Evolutionary conservation across 176 grass and related monocot species (phyloP).

Genomic region (Otatea glauca): DNA sequence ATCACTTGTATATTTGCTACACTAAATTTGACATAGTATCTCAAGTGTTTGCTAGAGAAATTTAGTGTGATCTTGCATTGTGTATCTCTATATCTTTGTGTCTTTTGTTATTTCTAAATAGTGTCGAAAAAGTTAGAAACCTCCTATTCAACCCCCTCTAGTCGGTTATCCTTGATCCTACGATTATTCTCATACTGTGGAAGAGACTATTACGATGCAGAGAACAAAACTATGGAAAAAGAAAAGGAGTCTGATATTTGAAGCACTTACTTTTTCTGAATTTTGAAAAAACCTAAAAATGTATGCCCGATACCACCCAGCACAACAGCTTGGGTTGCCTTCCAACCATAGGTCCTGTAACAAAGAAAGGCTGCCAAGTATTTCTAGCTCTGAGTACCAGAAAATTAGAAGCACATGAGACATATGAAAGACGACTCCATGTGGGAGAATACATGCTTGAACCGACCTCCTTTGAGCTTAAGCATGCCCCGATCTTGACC

Average conservation of each 20-base stretch:
- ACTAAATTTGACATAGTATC: too few relatives aligned
- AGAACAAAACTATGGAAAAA: slow-evolving; percentile 35
- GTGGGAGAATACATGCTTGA: slow-evolving; percentile 81
- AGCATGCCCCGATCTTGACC: too few relatives aligned
- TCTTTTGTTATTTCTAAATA: too few relatives aligned
- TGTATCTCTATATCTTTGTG: too few relatives aligned
- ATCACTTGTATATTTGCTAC: too few relatives aligned
- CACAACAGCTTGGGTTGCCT: slow-evolving; percentile 94
- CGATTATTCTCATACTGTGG: slow-evolving; percentile 48
- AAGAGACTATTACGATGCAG: slow-evolving; percentile 41
- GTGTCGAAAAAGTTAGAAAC: too few relatives aligned
- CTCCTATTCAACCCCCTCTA: too few relatives aligned
- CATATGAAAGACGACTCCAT: slow-evolving; percentile 77
- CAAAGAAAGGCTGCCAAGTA: slow-evolving; percentile 63
- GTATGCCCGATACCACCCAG: slow-evolving; percentile 86
- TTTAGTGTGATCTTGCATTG: too few relatives aligned
- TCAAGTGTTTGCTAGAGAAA: too few relatives aligned
- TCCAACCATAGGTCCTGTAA: slow-evolving; percentile 89
- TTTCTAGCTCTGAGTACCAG: slow-evolving; percentile 86
- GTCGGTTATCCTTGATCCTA: too few relatives aligned
- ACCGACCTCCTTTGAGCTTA: too few relatives aligned
- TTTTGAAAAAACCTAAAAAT: slow-evolving; percentile 86
- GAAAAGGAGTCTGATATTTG: slow-evolving; percentile 22
- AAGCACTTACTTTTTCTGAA: slow-evolving; percentile 72
- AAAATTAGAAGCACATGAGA: slow-evolving; percentile 89